Conservation (phyloP, 331 rosid species). For the Dryas integrifolia region DNA sequence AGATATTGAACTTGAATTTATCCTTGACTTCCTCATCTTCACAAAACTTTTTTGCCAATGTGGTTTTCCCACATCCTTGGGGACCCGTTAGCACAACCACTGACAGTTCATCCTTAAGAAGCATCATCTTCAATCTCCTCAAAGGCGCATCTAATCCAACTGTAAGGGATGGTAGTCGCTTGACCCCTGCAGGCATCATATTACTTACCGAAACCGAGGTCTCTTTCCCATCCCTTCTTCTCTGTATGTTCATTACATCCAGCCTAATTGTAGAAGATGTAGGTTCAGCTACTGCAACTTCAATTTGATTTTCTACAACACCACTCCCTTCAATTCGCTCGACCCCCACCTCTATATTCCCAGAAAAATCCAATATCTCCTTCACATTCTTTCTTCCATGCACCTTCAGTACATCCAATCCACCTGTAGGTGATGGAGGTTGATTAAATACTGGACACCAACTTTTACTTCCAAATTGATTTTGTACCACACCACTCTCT, state of each 20-base stretch:
- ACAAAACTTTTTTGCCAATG: constrained; percentile 29
- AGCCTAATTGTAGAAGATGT: neutral
- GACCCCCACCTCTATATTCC: constrained; percentile 27
- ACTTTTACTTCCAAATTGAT: neutral
- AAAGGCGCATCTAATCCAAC: constrained; percentile 42
- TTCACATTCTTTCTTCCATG: neutral
- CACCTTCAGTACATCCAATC: neutral
- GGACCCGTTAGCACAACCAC: constrained; percentile 46
- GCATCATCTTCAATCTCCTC: constrained; percentile 29
- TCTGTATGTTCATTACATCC: neutral
- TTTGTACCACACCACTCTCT: neutral
- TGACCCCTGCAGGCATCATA: neutral
- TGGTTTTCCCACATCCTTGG: constrained; percentile 59
- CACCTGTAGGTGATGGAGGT: neutral
- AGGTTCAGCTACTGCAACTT: constrained; percentile 22
- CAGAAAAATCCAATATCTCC: neutral
- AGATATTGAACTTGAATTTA: constrained; percentile 45
- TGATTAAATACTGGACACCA: neutral
- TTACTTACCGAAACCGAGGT: too few relatives aligned
- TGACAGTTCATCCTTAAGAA: constrained; percentile 24
- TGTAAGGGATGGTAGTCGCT: constrained; percentile 7
- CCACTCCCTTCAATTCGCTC: constrained; percentile 15
- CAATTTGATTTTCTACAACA: neutral
- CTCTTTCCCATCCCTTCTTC: neutral
- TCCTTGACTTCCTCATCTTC: constrained; percentile 29